Evolutionary conservation across 208 protist genomes (phyloP), one percentile per base, ranked within the genome.

Genomic region (Porcisia deanei): DNA sequence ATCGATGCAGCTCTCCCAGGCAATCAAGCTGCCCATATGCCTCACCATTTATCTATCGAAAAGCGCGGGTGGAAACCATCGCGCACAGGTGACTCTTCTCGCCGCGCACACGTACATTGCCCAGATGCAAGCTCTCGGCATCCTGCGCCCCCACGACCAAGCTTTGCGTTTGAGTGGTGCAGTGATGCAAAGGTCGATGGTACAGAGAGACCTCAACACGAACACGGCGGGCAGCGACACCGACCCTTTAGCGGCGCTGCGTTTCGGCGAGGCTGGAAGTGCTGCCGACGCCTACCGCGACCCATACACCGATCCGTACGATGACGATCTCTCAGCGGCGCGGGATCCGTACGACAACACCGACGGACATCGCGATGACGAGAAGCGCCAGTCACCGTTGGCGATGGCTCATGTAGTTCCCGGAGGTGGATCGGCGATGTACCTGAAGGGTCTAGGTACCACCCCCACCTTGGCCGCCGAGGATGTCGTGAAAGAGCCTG

Each of bases 31-130:
- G 10, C 86, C 85, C 30, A 84, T 90, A 69, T 81, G 75, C 65
- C 65, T 89, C 22, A 79, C 71, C 53, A 68, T 92, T 55, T 92
- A 85, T 79, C 76, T 92, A 7, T 90, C 86, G 41, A 88, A 83
- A 67, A 83, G 77, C 49, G 78, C 85, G 8, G 86, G 88, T 37
- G 88, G 88, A 39, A 92, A 92, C 81, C 78, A 89, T 71, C 88
- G 85, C 30, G 58, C 73, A 10, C 79, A 88, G 68, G 81, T 90
- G 14, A 80, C 77, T 14, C 79, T 86, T 43, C 76, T 92, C 25
- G 86, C 88, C 5, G 81, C 84, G 2, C 80, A 89, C 76, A 92
- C 86, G 9, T 90, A 88, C 67, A 81, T 89, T 25, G 64, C 71
- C 34, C 85, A 92, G 79, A 78, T 92, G 59, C 72, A 80, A n/a